A percentile compares a stretch with the other conserved stretches of the same genome.
phyloP scores from a whole-genome alignment of 2,329 filamentous ascomycete species.

The Alternaria alternata region DNA sequence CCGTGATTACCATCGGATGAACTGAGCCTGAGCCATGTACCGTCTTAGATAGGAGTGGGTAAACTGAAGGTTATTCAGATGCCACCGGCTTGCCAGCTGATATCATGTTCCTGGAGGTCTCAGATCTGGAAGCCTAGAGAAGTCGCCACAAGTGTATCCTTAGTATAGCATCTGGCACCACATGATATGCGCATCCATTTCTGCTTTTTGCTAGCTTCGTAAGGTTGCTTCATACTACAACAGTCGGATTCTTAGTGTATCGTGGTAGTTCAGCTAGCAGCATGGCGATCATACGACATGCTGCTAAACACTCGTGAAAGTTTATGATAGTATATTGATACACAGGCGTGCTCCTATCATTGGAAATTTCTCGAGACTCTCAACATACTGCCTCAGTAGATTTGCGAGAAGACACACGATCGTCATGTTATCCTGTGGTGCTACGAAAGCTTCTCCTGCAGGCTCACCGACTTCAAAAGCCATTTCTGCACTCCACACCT shows the following conservation, averaged over 20 bases:
- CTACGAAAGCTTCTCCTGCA: not conserved
- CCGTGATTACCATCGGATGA: not conserved
- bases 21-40: not conserved
- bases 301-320: no score
- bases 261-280: no score
- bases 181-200: no score
- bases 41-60: not conserved
- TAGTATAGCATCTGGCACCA: not conserved
- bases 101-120: not conserved
- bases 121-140: not conserved
- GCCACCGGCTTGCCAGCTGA: not conserved
- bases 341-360: no score
- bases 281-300: no score
- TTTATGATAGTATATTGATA: no score
- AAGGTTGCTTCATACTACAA: no score
- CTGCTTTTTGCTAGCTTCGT: no score
- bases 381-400: no score
- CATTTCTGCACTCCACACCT: slow-evolving; percentile 13
- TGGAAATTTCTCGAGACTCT: no score
- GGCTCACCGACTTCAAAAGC: slow-evolving; percentile 7
- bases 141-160: not conserved
- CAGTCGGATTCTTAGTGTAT: no score
- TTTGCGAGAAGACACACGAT: not conserved
- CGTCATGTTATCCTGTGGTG: not conserved
- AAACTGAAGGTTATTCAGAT: not conserved